Conservation (phyloP, 1,139 yeast species). For the Hemisphaericaspora lyxosophila region DNA sequence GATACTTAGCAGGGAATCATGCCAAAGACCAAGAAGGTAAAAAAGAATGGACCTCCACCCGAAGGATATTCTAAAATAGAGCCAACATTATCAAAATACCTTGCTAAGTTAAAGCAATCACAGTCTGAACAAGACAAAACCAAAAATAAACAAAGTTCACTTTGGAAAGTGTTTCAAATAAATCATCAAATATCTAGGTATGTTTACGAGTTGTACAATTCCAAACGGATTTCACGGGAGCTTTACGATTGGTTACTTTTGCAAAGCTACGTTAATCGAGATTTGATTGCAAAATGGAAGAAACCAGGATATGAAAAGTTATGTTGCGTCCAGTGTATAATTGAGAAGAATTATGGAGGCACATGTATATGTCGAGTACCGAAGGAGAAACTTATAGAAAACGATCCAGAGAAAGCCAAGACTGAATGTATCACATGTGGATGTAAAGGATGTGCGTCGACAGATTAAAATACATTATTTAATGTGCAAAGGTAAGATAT, state of each 20-base stretch:
- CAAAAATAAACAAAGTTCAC: constrained; percentile 48
- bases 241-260: constrained; percentile 77
- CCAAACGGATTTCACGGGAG: constrained; percentile 63
- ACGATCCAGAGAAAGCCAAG: constrained; percentile 21
- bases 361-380: constrained; percentile 90
- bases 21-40: constrained; percentile 44
- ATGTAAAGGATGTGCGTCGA: constrained; percentile 82
- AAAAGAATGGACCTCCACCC: constrained; percentile 57
- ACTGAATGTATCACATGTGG: constrained; percentile 84
- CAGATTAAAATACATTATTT: too few species aligned
- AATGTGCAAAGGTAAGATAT: neutral
- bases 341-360: constrained; percentile 58
- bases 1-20: too few species aligned
- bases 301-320: constrained; percentile 85
- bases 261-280: constrained; percentile 66
- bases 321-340: constrained; percentile 82
- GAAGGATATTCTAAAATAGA: constrained; percentile 74
- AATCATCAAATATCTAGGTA: constrained; percentile 78
- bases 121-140: constrained; percentile 33
- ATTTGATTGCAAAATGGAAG: constrained; percentile 86
- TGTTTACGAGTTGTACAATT: constrained; percentile 70
- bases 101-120: constrained; percentile 58
- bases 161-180: constrained; percentile 70
- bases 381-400: constrained; percentile 46
- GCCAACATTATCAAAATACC: constrained; percentile 66